phyloP scores from a whole-genome alignment of 345 rosid genomes.

The Dimocarpus longan region DNA sequence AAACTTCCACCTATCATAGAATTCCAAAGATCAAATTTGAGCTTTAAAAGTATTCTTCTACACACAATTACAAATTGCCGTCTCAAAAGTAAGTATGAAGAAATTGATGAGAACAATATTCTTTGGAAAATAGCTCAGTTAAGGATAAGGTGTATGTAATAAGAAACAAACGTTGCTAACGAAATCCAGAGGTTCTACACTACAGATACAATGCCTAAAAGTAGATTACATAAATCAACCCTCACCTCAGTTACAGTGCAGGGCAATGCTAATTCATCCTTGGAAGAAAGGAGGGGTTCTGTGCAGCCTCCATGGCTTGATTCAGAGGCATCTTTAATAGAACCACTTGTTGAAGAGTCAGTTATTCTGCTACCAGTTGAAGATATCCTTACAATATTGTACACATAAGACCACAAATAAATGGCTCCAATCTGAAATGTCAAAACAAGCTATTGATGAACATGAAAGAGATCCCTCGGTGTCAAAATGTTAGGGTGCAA shows the following conservation, averaged over 20 bases:
- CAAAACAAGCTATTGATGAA: conserved; percentile 10
- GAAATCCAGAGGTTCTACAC: neutral
- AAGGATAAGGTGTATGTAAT: neutral
- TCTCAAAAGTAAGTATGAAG: neutral
- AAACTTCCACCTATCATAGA: conserved; percentile 31
- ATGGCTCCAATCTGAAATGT: conserved; percentile 59
- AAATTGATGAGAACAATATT: neutral
- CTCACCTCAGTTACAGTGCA: conserved; percentile 13
- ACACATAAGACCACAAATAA: conserved; percentile 62
- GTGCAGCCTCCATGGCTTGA: conserved; percentile 31
- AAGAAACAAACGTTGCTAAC: neutral
- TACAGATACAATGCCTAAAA: neutral
- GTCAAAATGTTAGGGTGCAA: neutral
- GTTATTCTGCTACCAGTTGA: conserved; percentile 19
- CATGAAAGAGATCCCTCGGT: neutral
- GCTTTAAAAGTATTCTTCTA: neutral
- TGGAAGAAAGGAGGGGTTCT: conserved; percentile 47
- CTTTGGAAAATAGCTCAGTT: neutral
- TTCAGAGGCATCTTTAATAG: conserved; percentile 26
- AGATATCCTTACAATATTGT: conserved; percentile 48
- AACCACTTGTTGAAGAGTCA: conserved; percentile 6
- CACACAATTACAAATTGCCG: neutral
- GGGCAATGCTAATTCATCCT: conserved; percentile 20
- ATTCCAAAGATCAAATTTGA: conserved; percentile 19
- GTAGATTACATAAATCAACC: conserved; percentile 16